Evolutionary conservation across 129 eudicot species (phyloP).

Genomic region (Flaveria linearis): DNA sequence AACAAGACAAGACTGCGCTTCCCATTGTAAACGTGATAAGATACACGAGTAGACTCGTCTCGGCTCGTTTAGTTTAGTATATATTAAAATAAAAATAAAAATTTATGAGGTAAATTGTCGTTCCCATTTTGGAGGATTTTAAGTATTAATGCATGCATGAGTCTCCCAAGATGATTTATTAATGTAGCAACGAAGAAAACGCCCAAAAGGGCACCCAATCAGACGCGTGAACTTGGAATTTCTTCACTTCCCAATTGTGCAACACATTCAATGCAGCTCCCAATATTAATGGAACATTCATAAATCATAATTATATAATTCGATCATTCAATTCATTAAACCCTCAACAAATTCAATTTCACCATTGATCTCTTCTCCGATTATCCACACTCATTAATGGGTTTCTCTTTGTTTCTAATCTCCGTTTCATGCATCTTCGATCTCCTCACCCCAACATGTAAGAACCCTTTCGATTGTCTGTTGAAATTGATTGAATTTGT

Average conservation of each 20-base stretch:
- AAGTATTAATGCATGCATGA: background rate
- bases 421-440: slow-evolving; percentile 20
- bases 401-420: slow-evolving; percentile 29
- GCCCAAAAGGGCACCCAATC: slow-evolving; percentile 42
- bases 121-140: background rate
- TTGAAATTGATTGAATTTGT: background rate
- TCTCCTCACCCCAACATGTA: slow-evolving; percentile 42
- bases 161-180: background rate
- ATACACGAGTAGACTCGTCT: too few species aligned
- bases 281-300: slow-evolving; percentile 19
- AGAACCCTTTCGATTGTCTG: background rate
- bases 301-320: too few species aligned
- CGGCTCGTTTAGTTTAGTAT: too few species aligned
- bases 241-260: slow-evolving; percentile 27
- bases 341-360: slow-evolving; percentile 16
- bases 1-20: too few species aligned
- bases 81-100: too few species aligned
- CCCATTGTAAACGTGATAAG: too few species aligned
- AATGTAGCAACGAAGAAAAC: slow-evolving; percentile 1
- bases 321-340: slow-evolving; percentile 13
- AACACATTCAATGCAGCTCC: slow-evolving; percentile 31
- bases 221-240: slow-evolving; percentile 46
- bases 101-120: background rate
- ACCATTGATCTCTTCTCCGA: too few species aligned
- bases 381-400: slow-evolving; percentile 29